Conservation (phyloP, 805 yeast genomes). For the Komagataella populi region DNA sequence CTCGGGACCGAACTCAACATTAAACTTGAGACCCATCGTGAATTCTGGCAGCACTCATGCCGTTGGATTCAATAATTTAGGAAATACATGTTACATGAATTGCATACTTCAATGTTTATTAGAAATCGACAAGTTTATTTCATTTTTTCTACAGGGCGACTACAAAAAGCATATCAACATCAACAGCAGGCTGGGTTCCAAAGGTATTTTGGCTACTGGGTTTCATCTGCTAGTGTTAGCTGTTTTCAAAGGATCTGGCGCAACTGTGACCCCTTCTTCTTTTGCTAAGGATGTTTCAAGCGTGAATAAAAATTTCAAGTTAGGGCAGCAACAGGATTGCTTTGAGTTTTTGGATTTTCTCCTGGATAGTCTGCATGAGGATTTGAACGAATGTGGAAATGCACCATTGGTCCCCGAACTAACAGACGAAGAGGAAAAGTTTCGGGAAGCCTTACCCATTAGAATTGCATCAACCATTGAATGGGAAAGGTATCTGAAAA, state of each 20-base stretch:
- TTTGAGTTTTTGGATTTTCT: slow-evolving; percentile 69
- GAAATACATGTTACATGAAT: slow-evolving; percentile 91
- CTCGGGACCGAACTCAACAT: neutral
- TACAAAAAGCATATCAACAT: slow-evolving; percentile 60
- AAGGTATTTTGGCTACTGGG: slow-evolving; percentile 61
- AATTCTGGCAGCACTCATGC: slow-evolving; percentile 29
- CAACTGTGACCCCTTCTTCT: slow-evolving; percentile 41
- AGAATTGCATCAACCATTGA: slow-evolving; percentile 78
- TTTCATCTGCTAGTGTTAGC: slow-evolving; percentile 48
- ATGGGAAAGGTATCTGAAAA: slow-evolving; percentile 78
- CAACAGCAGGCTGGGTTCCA: slow-evolving; percentile 63
- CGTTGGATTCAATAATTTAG: slow-evolving; percentile 60
- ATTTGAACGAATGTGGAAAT: slow-evolving; percentile 54
- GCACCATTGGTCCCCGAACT: slow-evolving; percentile 42
- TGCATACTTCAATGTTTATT: slow-evolving; percentile 77
- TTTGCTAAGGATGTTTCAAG: slow-evolving; percentile 61
- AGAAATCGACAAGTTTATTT: slow-evolving; percentile 54
- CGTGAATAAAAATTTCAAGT: slow-evolving; percentile 48
- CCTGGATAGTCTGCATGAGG: slow-evolving; percentile 73
- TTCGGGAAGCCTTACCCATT: slow-evolving; percentile 60
- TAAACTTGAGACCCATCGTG: neutral
- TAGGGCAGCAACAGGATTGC: slow-evolving; percentile 73
- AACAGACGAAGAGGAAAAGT: slow-evolving; percentile 56
- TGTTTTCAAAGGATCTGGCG: slow-evolving; percentile 25
- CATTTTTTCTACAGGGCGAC: slow-evolving; percentile 45